Base-by-base conservation (phyloP, 371 early-diverging fungal genomes). In the Vavraia culicis region DNA sequence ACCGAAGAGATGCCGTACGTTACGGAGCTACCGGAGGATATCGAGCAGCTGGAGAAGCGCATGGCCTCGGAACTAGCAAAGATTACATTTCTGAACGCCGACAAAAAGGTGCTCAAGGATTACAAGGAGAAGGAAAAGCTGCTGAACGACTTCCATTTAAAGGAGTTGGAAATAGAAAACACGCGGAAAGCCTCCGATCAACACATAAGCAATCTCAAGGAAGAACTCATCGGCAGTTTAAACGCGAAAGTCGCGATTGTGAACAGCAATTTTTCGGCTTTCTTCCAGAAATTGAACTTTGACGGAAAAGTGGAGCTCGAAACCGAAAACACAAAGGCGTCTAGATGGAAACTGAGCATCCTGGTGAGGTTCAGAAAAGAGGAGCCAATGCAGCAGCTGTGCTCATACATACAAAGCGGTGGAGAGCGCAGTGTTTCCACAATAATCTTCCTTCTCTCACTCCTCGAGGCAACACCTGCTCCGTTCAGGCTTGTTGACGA, bases 401-500 rank as follows among this genome's bases (percentile, higher is more conserved):
- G 79, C 13, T 81, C 79, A 4, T 81, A 79, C 46, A 77, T 91
- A 20, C 96, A 95, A 64, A 89, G 89, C 4, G 99, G 96, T 44
- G 99, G 96, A 16, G 71, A 71, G 41, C 66, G 64, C 32, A 54
- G 62, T 23, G 64, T 71, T 10, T 41, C 89, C 1, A 94, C 91
- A 1, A 90, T 94, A 53, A 72, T 91, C 52, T 98, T 88, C 62
- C 64, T 98, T 42, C 82, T 93, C 75, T 75, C 91, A 2, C 73
- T 98, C 40, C 91, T 91, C 71, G 66, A 72, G 22, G 67, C 83
- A 31, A 82, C 83, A 7, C 72, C 73, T 9, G 73, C 85, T 5
- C 91, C 94, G 4, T 95, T 98, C 76, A 78, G 93, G 41, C 83
- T 95, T 0, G 99, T 95, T 5, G 99, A 98, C 71, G 99, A 98